These are phyloP conservation scores for Melocanna baccifera DNA, from an alignment of 176 grass and related monocot species.

Conservation along the genomic window DNA sequence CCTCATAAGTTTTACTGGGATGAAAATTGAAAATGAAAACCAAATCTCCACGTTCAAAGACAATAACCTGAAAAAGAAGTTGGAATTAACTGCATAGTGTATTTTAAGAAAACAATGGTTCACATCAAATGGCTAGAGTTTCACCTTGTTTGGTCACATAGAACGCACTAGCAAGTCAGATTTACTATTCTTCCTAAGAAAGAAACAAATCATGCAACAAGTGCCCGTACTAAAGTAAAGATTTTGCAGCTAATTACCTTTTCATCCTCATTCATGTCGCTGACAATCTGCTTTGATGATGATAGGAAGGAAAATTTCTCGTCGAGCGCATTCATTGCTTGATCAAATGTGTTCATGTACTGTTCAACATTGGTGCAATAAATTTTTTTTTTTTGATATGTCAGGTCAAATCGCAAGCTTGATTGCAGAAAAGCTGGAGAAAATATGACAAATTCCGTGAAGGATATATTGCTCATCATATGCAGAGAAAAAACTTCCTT, in stretches of 20 bases:
- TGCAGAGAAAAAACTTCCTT: neutral
- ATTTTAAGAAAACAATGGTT: conserved; percentile 16
- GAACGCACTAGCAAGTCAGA: conserved; percentile 3
- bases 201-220: conserved; percentile 15
- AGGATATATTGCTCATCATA: neutral
- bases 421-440: conserved; percentile 1
- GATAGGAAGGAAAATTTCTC: conserved; percentile 76
- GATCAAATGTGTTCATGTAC: conserved; percentile 93
- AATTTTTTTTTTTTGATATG: neutral
- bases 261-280: conserved; percentile 69
- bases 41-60: conserved; percentile 89
- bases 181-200: neutral
- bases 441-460: neutral
- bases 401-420: conserved; percentile 24
- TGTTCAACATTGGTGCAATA: conserved; percentile 43
- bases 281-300: conserved; percentile 85
- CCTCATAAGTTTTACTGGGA: conserved; percentile 72
- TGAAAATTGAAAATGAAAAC: conserved; percentile 98
- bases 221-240: neutral
- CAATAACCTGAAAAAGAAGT: conserved; percentile 68
- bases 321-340: conserved; percentile 88
- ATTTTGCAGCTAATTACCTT: conserved; percentile 59
- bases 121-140: neutral
- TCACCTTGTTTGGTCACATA: neutral
- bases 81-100: conserved; percentile 1